These are phyloP conservation scores for Chaetomium strumarium DNA, from an alignment of 2,329 filamentous ascomycete genomes.

Conservation along the genomic window DNA sequence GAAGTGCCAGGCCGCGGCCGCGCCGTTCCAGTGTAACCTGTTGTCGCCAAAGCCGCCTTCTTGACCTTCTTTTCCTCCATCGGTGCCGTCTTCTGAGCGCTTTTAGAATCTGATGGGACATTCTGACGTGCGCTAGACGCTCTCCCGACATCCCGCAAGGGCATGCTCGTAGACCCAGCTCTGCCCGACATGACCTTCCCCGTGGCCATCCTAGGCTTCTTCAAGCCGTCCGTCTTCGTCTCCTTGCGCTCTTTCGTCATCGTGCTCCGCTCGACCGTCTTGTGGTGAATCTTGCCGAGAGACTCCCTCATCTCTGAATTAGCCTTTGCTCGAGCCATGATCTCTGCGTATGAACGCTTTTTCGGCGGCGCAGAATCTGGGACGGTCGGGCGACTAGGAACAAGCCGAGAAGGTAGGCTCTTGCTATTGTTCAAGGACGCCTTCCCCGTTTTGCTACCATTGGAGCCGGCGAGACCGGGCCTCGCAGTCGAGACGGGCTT, in stretches of 20 bases:
- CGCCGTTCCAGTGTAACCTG: slow-evolving; percentile 60
- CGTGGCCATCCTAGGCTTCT: slow-evolving; percentile 17
- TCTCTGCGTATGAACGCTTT: slow-evolving; percentile 68
- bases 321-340: slow-evolving; percentile 65
- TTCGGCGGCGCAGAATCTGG: slow-evolving; percentile 49
- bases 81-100: slow-evolving; percentile 24
- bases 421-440: slow-evolving; percentile 12
- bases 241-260: slow-evolving; percentile 49
- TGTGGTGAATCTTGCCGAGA: slow-evolving; percentile 69
- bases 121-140: slow-evolving; percentile 15
- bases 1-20: slow-evolving; percentile 46
- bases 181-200: slow-evolving; percentile 12
- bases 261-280: slow-evolving; percentile 59
- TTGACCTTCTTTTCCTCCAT: slow-evolving; percentile 53
- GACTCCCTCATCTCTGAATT: slow-evolving; percentile 56
- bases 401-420: slow-evolving; percentile 13
- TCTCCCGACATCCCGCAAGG: slow-evolving; percentile 20
- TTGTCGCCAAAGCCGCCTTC: slow-evolving; percentile 56
- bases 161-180: not conserved
- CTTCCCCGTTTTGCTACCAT: not conserved
- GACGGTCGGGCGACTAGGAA: slow-evolving; percentile 11
- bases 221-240: slow-evolving; percentile 38
- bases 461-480: not conserved
- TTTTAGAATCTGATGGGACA: slow-evolving; percentile 3
- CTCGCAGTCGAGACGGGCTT: slow-evolving; percentile 3